Evolutionary conservation across 495 filamentous ascomycete species (phyloP), one percentile per base, ranked within the genome.

Genomic region (Talaromyces wortmannii): DNA sequence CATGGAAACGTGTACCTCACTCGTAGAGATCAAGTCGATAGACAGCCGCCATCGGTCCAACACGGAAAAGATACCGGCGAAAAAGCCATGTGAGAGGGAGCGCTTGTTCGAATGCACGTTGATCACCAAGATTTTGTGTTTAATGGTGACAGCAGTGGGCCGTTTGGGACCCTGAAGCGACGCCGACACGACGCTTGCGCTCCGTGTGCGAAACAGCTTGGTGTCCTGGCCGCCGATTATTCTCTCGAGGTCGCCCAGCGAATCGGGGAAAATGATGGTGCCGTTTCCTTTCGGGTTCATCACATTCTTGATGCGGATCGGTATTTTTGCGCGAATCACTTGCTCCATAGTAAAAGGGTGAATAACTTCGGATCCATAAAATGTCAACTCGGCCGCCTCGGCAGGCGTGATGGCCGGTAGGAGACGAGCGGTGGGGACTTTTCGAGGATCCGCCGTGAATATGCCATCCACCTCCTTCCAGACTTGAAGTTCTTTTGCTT

Each of bases 281-380:
- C 94, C 94, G 54, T 83, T 80, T 52, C 89, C 88, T 43, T 84
- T 82, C 0, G 95, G 91, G 62, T 97, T 96, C 75, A 95, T 92
- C 65, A 97, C 94, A 67, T 98, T 97, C 76, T 97, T 97, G 70
- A 97, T 97, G 55, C 94, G 89, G 61, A 97, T 95, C 7, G 87
- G 90, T 67, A 97, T 97, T 52, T 81, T 80, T 3, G 92, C 91
- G 50, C 85, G 88, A 67, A 97, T 96, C 50, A 94, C 94, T 67
- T 97, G 94, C 71, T 98, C 91, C 90, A 98, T 97, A 52, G 94
- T 98, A 64, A 96, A 87, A 49, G 94, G 94, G 63, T 98, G 94
- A 59, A 98, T 97, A 60, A 98, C 94, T 67, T 95, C 90, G 15
- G 89, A 91, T 58, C 91, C 91, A 66, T 95, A 95, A 64, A 94